A percentile compares a stretch with the other conserved stretches of the same genome.
These are phyloP conservation scores for Lasiosphaeria miniovina DNA, from an alignment of 495 filamentous ascomycete genomes.

Conservation along the genomic window DNA sequence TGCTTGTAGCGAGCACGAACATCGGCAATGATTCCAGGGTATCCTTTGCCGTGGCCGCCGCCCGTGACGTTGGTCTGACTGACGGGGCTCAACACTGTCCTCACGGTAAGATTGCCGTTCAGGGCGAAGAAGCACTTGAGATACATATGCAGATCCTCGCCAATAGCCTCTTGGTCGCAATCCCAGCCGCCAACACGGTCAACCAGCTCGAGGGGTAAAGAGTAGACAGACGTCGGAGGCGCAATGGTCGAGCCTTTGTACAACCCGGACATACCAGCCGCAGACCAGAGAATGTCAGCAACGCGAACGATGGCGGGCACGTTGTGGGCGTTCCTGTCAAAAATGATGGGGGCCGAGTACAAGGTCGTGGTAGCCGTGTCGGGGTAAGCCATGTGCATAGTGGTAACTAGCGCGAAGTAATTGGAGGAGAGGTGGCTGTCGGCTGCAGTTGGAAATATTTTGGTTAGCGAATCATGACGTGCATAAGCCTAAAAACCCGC, in stretches of 20 bases:
- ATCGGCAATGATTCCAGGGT: conserved; percentile 50
- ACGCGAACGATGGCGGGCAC: conserved; percentile 65
- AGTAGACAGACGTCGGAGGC: conserved; percentile 69
- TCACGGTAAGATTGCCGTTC: conserved; percentile 55
- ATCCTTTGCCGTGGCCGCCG: conserved; percentile 44
- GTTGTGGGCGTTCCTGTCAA: conserved; percentile 66
- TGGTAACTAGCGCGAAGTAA: conserved; percentile 61
- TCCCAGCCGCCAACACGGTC: conserved; percentile 66
- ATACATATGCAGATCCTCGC: conserved; percentile 73
- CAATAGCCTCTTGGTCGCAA: conserved; percentile 62
- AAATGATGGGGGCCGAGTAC: conserved; percentile 68
- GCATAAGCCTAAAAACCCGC: conserved; percentile 13
- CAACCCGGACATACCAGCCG: conserved; percentile 63
- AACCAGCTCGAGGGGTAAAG: conserved; percentile 58
- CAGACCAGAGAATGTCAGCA: conserved; percentile 65
- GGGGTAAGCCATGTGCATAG: conserved; percentile 53
- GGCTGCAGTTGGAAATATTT: conserved; percentile 39
- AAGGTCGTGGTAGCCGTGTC: conserved; percentile 56
- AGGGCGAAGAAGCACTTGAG: conserved; percentile 71
- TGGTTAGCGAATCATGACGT: conserved; percentile 32
- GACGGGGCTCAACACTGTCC: conserved; percentile 57
- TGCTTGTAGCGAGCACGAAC: conserved; percentile 61
- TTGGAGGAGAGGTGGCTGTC: conserved; percentile 65
- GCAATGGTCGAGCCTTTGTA: conserved; percentile 57
- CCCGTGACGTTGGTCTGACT: conserved; percentile 67